These are phyloP conservation scores for Phtheirospermum japonicum DNA, from an alignment of 257 asterid species.

Conservation along the genomic window DNA sequence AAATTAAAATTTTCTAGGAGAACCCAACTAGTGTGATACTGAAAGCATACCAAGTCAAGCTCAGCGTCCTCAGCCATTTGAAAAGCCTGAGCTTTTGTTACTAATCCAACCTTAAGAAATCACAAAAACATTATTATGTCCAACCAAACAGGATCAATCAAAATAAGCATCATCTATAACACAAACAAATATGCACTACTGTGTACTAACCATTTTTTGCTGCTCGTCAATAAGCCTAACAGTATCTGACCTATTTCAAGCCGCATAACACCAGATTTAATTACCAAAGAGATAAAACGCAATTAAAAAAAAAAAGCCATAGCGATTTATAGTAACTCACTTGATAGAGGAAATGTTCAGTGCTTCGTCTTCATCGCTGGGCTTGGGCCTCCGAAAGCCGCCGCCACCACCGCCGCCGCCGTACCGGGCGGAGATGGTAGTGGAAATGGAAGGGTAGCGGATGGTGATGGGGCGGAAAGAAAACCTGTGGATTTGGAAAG, in stretches of 20 bases:
- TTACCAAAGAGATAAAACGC: conserved; percentile 6
- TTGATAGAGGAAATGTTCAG: conserved; percentile 64
- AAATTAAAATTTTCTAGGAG: not conserved
- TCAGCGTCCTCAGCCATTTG: conserved; percentile 91
- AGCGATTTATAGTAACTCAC: conserved; percentile 34
- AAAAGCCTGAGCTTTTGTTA: conserved; percentile 70
- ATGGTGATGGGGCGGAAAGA: conserved; percentile 36
- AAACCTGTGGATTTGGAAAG: conserved; percentile 33
- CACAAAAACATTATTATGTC: conserved; percentile 19
- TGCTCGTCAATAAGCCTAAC: conserved; percentile 88
- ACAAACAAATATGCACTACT: not conserved
- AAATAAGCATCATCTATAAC: conserved; percentile 18
- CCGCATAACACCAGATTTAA: conserved; percentile 28
- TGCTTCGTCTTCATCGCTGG: conserved; percentile 61
- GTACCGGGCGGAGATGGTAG: conserved; percentile 54
- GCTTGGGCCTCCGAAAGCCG: conserved; percentile 34
- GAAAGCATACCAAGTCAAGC: conserved; percentile 84
- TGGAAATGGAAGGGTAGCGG: conserved; percentile 32
- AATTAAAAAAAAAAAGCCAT: not conserved
- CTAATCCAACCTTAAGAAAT: conserved; percentile 73
- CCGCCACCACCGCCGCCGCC: conserved; percentile 61
- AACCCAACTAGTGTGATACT: not conserved
- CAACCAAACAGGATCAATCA: conserved; percentile 23
- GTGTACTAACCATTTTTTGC: conserved; percentile 79
- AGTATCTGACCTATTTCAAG: conserved; percentile 67